Base-by-base conservation (phyloP, 441 rosid species). In the Pelargonium myrrhifolium region DNA sequence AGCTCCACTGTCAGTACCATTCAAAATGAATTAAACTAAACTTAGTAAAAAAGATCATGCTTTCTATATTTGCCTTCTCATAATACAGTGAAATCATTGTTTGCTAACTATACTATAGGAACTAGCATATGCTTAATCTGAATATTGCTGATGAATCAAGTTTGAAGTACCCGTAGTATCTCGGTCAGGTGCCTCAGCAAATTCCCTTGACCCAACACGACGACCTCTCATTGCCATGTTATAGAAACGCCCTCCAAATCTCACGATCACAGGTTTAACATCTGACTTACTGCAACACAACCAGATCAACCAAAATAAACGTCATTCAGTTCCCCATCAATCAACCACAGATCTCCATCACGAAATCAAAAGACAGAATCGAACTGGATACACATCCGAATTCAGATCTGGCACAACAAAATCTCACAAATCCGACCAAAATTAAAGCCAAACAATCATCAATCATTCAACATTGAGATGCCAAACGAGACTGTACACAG, bases 1-100 rank as follows among this genome's bases (percentile, higher is more conserved):
- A 73, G 69, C 68, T 65, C 12, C 59, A 63, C 39, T 9, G 35
- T 75, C 8, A 70, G 68, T 60, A 73, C 20, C 9, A 21, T 63
- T 66, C 35, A 67, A 56, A 21, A 11, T 4, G n/a, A 20, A 56
- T 56, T 20, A 21, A 56, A 56, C 12, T 56, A 21, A 56, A 20
- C 62, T 56, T 12, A 11, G 28, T 35, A 31, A 35, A 26, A 56
- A 56, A 56, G 31, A 21, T 14, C 24, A 21, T 5, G 22, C 28
- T 14, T 56, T 18, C 7, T 51, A n/a, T 21, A 21, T 20, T 56
- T 56, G 28, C 14, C 4, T 56, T 21, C 9, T 56, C 28, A 56
- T 35, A 35, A 35, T 35, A 7, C 62, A 56, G 9, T 26, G 24
- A 56, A 56, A 56, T 56, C 28, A 8, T 56, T 56, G 62, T 22